Percentiles rank a stretch among this genome's conserved stretches.
These are phyloP conservation scores for Pistacia vera DNA, from an alignment of 345 rosid genomes.

Conservation along the genomic window DNA sequence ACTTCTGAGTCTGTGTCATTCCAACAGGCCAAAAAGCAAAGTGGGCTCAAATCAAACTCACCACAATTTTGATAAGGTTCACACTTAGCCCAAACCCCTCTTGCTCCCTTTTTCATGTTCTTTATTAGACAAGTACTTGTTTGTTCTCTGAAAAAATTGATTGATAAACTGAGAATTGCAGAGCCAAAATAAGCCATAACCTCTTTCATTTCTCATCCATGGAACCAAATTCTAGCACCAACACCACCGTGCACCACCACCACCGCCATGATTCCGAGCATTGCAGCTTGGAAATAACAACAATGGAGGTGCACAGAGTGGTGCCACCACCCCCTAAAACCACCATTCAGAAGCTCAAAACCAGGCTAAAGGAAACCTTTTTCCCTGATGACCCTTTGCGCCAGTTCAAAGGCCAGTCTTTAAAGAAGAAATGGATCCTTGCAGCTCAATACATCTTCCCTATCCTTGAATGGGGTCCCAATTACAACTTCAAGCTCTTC, in stretches of 20 bases:
- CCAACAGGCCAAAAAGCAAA: neutral
- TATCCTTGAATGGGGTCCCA: slow-evolving; percentile 88
- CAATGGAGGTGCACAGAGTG: slow-evolving; percentile 75
- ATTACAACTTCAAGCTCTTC: slow-evolving; percentile 64
- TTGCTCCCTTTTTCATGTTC: neutral
- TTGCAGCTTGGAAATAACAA: slow-evolving; percentile 39
- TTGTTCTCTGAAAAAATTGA: slow-evolving; percentile 30
- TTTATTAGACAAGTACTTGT: neutral
- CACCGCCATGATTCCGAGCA: neutral
- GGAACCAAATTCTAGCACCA: slow-evolving; percentile 33
- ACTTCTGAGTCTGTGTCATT: neutral
- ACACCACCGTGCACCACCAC: neutral
- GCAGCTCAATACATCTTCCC: slow-evolving; percentile 82
- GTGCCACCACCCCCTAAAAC: slow-evolving; percentile 70
- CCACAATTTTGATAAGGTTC: slow-evolving; percentile 10
- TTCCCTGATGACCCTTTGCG: slow-evolving; percentile 97
- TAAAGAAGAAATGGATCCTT: slow-evolving; percentile 53
- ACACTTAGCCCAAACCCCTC: neutral
- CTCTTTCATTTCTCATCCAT: slow-evolving; percentile 6
- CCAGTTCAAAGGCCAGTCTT: slow-evolving; percentile 82
- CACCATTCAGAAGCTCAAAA: slow-evolving; percentile 54
- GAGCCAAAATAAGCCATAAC: slow-evolving; percentile 1
- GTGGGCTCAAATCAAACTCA: slow-evolving; percentile 12
- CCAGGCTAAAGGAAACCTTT: slow-evolving; percentile 80
- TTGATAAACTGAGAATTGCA: slow-evolving; percentile 16